A percentile compares a stretch with the other conserved stretches of the same genome.
phyloP scores from a whole-genome alignment of 1,284 basidiomycete genomes.

The Cutaneotrichosporon daszewskae region DNA sequence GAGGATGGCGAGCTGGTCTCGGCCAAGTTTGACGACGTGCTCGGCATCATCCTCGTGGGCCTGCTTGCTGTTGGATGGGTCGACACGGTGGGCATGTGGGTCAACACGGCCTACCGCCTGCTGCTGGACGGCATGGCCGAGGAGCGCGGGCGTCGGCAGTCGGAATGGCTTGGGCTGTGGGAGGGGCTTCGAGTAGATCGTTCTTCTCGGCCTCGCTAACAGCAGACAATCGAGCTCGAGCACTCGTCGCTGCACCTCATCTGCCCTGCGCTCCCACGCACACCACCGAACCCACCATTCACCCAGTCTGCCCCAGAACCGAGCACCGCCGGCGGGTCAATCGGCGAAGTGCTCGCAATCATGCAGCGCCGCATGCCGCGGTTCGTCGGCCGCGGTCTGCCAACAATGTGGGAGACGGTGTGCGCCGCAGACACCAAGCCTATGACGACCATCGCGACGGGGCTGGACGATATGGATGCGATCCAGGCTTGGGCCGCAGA shows the following conservation, averaged over 20 bases:
- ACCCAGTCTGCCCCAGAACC: background rate
- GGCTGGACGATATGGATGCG: slow-evolving; percentile 14
- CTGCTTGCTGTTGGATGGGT: slow-evolving; percentile 22
- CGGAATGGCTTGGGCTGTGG: slow-evolving; percentile 21
- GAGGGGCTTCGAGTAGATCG: slow-evolving; percentile 19
- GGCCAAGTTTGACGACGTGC: slow-evolving; percentile 19
- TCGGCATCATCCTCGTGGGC: slow-evolving; percentile 20
- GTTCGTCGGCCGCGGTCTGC: slow-evolving; percentile 21
- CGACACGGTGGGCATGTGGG: slow-evolving; percentile 22
- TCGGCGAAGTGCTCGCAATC: slow-evolving; percentile 20
- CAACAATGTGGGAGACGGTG: slow-evolving; percentile 20
- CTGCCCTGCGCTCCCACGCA: slow-evolving; percentile 15
- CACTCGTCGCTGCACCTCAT: slow-evolving; percentile 22
- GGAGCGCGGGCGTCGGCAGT: slow-evolving; percentile 11
- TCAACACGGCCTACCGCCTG: slow-evolving; percentile 18
- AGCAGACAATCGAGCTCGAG: slow-evolving; percentile 21
- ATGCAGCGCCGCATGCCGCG: slow-evolving; percentile 22
- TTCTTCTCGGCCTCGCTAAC: background rate
- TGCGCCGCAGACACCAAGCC: slow-evolving; percentile 1
- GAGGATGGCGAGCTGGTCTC: slow-evolving; percentile 6
- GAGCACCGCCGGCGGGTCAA: slow-evolving; percentile 9
- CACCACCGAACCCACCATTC: slow-evolving; percentile 17
- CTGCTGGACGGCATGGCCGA: slow-evolving; percentile 20
- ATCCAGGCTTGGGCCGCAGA: slow-evolving; percentile 18
- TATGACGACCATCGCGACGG: background rate